These are phyloP conservation scores for Xylaria acuta DNA, from an alignment of 495 filamentous ascomycete species.

Conservation along the genomic window DNA sequence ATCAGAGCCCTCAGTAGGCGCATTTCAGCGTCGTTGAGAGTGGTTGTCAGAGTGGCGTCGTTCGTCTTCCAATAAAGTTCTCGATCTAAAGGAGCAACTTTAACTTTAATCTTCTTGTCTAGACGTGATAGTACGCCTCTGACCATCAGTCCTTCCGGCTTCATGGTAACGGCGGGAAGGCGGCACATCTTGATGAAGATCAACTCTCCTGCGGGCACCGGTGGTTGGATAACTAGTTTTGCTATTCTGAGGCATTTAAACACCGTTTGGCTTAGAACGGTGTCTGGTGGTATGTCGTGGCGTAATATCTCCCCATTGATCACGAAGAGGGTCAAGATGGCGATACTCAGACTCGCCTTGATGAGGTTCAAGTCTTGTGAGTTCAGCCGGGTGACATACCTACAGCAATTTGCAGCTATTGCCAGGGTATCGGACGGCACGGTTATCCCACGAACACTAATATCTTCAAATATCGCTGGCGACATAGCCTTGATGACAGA, in stretches of 20 bases:
- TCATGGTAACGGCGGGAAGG: not conserved
- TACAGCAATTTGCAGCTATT: slow-evolving; percentile 13
- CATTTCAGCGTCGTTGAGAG: slow-evolving; percentile 3
- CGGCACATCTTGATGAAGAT: slow-evolving; percentile 18
- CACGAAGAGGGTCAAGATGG: slow-evolving; percentile 7
- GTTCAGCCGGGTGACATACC: slow-evolving; percentile 1
- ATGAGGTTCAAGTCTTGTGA: not conserved
- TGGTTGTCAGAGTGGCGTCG: not conserved
- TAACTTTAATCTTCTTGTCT: slow-evolving; percentile 10
- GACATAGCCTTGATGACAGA: not conserved
- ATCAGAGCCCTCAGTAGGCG: not conserved
- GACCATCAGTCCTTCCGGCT: not conserved
- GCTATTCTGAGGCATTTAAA: not conserved
- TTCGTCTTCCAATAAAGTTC: slow-evolving; percentile 11
- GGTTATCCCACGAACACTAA: slow-evolving; percentile 16
- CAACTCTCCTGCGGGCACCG: slow-evolving; percentile 9
- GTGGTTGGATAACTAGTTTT: slow-evolving; percentile 2
- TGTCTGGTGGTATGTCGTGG: not conserved
- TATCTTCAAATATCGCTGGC: slow-evolving; percentile 16
- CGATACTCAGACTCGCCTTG: slow-evolving; percentile 11
- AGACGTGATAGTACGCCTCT: slow-evolving; percentile 10
- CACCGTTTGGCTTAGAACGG: not conserved
- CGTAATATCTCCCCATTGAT: slow-evolving; percentile 15
- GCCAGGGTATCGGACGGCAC: slow-evolving; percentile 3
- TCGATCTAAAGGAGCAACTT: not conserved